Evolutionary conservation across 1,139 yeast species (phyloP).

Genomic region (Zhuliangozyma parablackwelliae): DNA sequence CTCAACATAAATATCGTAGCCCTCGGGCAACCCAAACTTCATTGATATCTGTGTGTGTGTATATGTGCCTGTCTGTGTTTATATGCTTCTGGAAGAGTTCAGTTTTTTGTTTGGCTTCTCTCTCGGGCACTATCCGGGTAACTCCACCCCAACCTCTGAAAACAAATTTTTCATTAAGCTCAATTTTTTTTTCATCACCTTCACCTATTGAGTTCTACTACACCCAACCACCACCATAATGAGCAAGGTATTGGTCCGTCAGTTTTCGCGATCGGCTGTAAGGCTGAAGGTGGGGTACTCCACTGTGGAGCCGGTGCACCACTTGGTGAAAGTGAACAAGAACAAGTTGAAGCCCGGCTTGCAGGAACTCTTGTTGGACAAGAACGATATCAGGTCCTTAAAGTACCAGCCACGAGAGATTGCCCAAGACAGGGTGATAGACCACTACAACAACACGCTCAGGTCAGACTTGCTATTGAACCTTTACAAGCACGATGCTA

Average conservation of each 20-base stretch:
- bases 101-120: background rate
- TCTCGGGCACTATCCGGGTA: background rate
- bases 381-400: conserved; percentile 72
- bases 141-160: no score
- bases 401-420: conserved; percentile 69
- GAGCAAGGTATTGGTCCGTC: conserved; percentile 32
- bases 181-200: no score
- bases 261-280: conserved; percentile 39
- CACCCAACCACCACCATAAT: conserved; percentile 11
- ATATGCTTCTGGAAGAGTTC: no score
- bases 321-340: conserved; percentile 72
- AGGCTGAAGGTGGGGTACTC: conserved; percentile 66
- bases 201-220: no score
- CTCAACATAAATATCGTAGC: conserved; percentile 13
- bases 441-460: conserved; percentile 70
- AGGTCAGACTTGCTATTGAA: conserved; percentile 75
- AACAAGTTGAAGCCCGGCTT: conserved; percentile 64
- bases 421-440: conserved; percentile 74
- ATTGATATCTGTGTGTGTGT: conserved; percentile 6
- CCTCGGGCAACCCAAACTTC: conserved; percentile 26
- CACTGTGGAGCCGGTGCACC: conserved; percentile 87
- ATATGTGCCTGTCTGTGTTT: no score
- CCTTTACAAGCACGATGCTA: conserved; percentile 64
- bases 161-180: no score
- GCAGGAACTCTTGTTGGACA: conserved; percentile 60